Percentiles rank a stretch among this genome's conserved stretches.
Evolutionary conservation across 257 asterid genomes (phyloP).

Genomic region (Solanum habrochaites): DNA sequence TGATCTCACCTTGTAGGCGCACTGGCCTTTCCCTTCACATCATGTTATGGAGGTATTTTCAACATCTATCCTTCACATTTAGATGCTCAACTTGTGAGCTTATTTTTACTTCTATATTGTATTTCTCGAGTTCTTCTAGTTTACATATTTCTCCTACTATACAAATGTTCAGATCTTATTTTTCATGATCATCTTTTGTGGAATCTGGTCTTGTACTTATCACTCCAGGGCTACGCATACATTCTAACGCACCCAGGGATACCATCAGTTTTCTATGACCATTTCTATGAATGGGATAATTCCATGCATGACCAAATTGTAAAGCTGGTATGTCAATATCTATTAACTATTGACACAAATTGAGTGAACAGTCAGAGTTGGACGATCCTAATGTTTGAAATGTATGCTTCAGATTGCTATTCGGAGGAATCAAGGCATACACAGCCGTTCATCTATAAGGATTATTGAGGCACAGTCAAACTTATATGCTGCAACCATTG

Average conservation of each 20-base stretch:
- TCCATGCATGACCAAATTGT: conserved; percentile 61
- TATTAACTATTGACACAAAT: neutral
- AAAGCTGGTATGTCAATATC: conserved; percentile 54
- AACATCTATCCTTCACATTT: neutral
- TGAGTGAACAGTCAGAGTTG: neutral
- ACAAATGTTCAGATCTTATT: neutral
- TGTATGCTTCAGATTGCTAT: conserved; percentile 42
- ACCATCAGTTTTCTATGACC: conserved; percentile 85
- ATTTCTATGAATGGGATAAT: conserved; percentile 68
- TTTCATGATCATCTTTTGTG: neutral
- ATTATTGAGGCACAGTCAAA: conserved; percentile 69
- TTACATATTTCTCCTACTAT: neutral
- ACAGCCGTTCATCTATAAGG: conserved; percentile 58
- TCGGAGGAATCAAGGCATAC: conserved; percentile 51
- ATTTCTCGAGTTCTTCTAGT: neutral
- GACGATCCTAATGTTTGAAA: neutral
- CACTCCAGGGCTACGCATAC: conserved; percentile 67
- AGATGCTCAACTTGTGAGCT: neutral
- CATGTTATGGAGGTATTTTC: conserved; percentile 86
- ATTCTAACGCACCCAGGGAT: conserved; percentile 89
- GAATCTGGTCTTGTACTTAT: neutral
- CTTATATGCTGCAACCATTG: conserved; percentile 74
- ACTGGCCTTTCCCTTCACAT: conserved; percentile 89
- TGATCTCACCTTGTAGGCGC: conserved; percentile 44
- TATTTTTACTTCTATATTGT: neutral